phyloP scores from a whole-genome alignment of 495 filamentous ascomycete species.

The Articulospora tetracladia region DNA sequence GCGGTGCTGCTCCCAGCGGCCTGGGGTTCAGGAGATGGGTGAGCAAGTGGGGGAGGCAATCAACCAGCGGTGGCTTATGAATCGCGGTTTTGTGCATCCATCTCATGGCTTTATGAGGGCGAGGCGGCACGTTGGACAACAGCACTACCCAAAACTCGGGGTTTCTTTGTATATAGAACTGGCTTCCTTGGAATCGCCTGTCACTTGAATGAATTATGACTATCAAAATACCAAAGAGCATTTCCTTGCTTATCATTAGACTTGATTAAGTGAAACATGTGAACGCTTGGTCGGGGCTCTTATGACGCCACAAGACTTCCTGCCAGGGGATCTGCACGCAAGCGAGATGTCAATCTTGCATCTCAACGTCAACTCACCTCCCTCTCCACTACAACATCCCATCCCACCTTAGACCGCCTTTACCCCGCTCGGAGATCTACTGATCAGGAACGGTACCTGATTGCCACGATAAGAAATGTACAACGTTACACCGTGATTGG shows the following conservation, averaged over 20 bases:
- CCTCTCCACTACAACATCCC: not conserved
- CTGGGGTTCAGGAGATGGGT: not conserved
- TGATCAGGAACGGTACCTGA: conserved; percentile 4
- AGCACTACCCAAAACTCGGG: not conserved
- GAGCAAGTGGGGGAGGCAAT: not conserved
- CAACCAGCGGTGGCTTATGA: not conserved
- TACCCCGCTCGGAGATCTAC: not conserved
- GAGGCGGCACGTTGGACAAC: not conserved
- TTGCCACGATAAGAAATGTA: not conserved
- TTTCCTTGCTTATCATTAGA: too few relatives aligned
- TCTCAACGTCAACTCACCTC: conserved; percentile 1
- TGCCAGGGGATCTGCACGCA: not conserved
- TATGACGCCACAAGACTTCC: too few relatives aligned
- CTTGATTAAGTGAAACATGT: too few relatives aligned
- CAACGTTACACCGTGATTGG: conserved; percentile 6
- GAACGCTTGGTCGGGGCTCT: too few relatives aligned
- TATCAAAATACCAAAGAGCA: not conserved
- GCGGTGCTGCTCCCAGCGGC: not conserved
- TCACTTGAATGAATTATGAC: not conserved
- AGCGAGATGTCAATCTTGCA: not conserved
- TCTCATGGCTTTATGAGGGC: not conserved
- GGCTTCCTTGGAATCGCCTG: not conserved
- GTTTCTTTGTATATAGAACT: not conserved
- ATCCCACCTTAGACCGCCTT: not conserved
- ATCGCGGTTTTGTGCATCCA: not conserved